Evolutionary conservation across 2,329 filamentous ascomycete species (phyloP), one percentile per base, ranked within the genome.

Genomic region (Sporothrix phasma): DNA sequence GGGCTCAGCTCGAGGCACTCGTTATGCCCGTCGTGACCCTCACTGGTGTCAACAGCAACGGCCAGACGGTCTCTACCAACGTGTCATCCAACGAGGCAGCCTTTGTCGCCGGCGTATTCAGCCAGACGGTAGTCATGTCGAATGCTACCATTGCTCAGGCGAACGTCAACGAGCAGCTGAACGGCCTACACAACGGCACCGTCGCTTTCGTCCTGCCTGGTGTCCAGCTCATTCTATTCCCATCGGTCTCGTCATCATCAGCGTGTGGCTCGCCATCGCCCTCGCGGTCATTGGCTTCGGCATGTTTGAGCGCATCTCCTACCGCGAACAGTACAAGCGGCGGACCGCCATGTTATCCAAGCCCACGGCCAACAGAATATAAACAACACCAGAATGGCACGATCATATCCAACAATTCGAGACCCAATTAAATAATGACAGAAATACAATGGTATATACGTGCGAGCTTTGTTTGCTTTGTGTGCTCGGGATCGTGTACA

Each of bases 51-150:
- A 83, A 81, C 69, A 69, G 77, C 31, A 73, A 74, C 15, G 84
- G 84, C 66, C 71, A 77, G 69, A 73, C 75, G 1, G 78, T 89
- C 65, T 81, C 76, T 70, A 87, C 87, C 59, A 85, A 83, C 39
- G 82, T 91, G 60, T 87, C 87, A 10, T 81, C 84, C 66, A 86
- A 87, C 73, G 86, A 90, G 72, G 87, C 88, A 17, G 81, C 83
- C 6, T 92, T 91, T 69, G 81, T 90, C 45, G 83, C 82, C 15
- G 88, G 88, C 61, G 81, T 88, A 69, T 91, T 91, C 74, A 83
- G 87, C 62, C 75, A 80, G 59, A 76, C 82, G 63, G 76, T 82
- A 15, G 73, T 84, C 70, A 73, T 81, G 70, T 85, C 83, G 65
- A 75, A 78, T 60, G 77, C 80, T 43, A 72, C 76, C 51, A 69